Conservation (phyloP, 306 rosid species). For the Cucurbita argyrosperma region DNA sequence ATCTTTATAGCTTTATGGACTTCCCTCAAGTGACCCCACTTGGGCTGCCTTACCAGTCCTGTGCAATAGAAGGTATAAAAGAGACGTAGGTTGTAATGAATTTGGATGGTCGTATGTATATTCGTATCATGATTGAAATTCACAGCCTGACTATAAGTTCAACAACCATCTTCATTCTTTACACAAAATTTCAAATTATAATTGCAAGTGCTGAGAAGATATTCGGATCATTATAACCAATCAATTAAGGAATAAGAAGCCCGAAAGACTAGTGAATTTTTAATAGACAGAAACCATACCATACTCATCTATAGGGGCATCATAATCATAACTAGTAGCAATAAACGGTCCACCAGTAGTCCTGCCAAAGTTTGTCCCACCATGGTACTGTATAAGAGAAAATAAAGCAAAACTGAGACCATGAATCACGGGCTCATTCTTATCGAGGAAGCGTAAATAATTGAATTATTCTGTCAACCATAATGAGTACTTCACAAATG, state of each 20-base stretch:
- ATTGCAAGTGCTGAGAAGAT: background rate
- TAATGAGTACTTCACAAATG: conserved; percentile 1
- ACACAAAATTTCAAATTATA: background rate
- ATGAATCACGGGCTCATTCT: background rate
- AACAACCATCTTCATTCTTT: background rate
- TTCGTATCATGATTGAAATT: background rate
- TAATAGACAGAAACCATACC: conserved; percentile 39
- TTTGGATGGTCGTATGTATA: background rate
- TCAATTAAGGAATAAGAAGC: background rate
- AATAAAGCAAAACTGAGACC: background rate
- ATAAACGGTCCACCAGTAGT: conserved; percentile 74
- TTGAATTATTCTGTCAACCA: background rate
- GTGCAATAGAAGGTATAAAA: conserved; percentile 9
- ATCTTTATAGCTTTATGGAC: conserved; percentile 76
- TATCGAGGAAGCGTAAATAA: background rate
- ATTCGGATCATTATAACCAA: background rate
- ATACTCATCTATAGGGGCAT: conserved; percentile 87
- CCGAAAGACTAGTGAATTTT: background rate
- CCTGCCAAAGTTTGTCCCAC: conserved; percentile 87
- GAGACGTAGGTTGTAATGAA: background rate
- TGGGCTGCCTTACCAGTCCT: conserved; percentile 83
- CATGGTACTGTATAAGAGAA: conserved; percentile 63
- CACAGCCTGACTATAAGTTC: background rate
- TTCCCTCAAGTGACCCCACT: conserved; percentile 96
- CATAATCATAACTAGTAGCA: conserved; percentile 85